phyloP scores from a whole-genome alignment of 2,329 filamentous ascomycete genomes.

The Chrysoporthe cubensis region DNA sequence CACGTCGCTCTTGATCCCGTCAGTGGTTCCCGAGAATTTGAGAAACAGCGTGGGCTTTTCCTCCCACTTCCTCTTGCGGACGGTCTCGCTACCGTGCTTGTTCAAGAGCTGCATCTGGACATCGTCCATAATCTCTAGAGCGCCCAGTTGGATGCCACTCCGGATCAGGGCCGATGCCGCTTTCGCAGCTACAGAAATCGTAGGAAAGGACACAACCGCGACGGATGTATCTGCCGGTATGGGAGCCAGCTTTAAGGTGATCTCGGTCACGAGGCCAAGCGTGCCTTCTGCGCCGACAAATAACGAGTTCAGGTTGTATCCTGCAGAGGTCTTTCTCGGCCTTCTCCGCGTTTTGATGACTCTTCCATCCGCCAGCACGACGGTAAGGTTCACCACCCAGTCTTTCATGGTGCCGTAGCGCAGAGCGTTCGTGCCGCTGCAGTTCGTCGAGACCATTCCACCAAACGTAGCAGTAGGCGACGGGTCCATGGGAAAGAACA shows the following conservation, averaged over 20 bases:
- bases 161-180: slow-evolving; percentile 68
- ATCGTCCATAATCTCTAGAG: slow-evolving; percentile 67
- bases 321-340: slow-evolving; percentile 71
- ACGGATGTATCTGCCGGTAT: slow-evolving; percentile 67
- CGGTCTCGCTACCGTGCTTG: slow-evolving; percentile 60
- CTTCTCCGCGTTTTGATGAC: slow-evolving; percentile 70
- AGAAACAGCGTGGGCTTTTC: slow-evolving; percentile 75
- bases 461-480: slow-evolving; percentile 63
- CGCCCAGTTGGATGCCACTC: slow-evolving; percentile 67
- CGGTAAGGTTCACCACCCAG: slow-evolving; percentile 72
- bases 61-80: slow-evolving; percentile 61
- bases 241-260: slow-evolving; percentile 68
- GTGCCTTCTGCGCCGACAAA: slow-evolving; percentile 76
- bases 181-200: slow-evolving; percentile 63
- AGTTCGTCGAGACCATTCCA: slow-evolving; percentile 70
- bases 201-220: slow-evolving; percentile 64
- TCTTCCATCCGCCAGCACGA: slow-evolving; percentile 71
- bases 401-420: slow-evolving; percentile 78
- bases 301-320: slow-evolving; percentile 71
- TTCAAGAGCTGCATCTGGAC: slow-evolving; percentile 72
- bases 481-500: slow-evolving; percentile 74
- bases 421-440: slow-evolving; percentile 62
- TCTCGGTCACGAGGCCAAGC: slow-evolving; percentile 71
- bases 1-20: slow-evolving; percentile 67
- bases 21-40: slow-evolving; percentile 71